Conservation (phyloP, 2,329 filamentous ascomycete genomes). For the Microsporum audouinii region DNA sequence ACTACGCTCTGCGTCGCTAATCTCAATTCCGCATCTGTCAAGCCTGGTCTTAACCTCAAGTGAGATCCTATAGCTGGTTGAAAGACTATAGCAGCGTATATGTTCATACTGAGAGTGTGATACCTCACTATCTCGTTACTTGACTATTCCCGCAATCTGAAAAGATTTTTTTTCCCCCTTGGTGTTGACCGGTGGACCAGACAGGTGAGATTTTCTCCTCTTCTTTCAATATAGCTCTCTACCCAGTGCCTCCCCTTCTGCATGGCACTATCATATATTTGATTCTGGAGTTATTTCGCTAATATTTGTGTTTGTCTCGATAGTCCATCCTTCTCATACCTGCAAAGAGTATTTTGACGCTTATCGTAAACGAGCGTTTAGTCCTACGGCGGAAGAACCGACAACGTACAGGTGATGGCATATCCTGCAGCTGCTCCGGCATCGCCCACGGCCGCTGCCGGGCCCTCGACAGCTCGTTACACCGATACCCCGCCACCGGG, state of each 20-base stretch:
- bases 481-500: constrained; percentile 18
- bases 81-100: neutral
- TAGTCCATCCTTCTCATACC: neutral
- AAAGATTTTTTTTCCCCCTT: neutral
- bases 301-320: neutral
- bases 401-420: constrained; percentile 4
- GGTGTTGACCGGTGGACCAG: neutral
- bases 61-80: neutral
- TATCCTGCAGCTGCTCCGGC: constrained; percentile 9
- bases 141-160: neutral
- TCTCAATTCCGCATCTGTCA: neutral
- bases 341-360: neutral
- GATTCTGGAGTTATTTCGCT: neutral
- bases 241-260: neutral
- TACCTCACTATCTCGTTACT: neutral
- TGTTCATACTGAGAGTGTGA: neutral
- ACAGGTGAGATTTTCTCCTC: neutral
- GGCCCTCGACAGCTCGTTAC: constrained; percentile 7
- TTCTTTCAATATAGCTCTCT: neutral
- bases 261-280: neutral
- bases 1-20: neutral
- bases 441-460: constrained; percentile 8
- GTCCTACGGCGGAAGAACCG: neutral
- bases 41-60: neutral
- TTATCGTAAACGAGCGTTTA: neutral